Evolutionary conservation across 768 basidiomycete genomes (phyloP).

Genomic region (Suillus subluteus): DNA sequence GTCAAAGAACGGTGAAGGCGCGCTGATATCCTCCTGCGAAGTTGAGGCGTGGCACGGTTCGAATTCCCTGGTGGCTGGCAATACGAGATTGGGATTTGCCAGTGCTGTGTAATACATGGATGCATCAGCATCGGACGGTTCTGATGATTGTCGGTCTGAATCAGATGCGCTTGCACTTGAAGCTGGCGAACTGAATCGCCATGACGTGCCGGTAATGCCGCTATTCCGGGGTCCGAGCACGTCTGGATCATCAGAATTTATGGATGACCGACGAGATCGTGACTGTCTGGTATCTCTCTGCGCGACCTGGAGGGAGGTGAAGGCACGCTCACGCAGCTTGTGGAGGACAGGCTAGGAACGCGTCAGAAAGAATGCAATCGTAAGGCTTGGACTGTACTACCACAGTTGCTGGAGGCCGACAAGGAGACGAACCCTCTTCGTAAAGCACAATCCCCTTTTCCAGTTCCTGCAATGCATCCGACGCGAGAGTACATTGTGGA

Average conservation of each 20-base stretch:
- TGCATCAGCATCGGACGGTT: slow-evolving; percentile 6
- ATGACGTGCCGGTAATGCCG: slow-evolving; percentile 33
- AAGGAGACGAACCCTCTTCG: slow-evolving; percentile 43
- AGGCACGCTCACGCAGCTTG: slow-evolving; percentile 41
- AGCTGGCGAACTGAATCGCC: slow-evolving; percentile 34
- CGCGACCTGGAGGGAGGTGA: slow-evolving; percentile 32
- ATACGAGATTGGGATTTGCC: slow-evolving; percentile 10
- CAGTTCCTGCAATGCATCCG: slow-evolving; percentile 43
- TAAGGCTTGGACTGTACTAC: slow-evolving; percentile 26
- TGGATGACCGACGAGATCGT: not conserved
- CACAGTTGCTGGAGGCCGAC: slow-evolving; percentile 40
- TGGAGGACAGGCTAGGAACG: slow-evolving; percentile 40
- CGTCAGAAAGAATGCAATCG: slow-evolving; percentile 5
- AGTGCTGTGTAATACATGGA: slow-evolving; percentile 11
- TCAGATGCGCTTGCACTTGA: slow-evolving; percentile 15
- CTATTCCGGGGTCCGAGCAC: slow-evolving; percentile 42
- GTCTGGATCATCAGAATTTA: slow-evolving; percentile 27
- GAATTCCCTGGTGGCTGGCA: slow-evolving; percentile 12
- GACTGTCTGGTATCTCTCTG: slow-evolving; percentile 19
- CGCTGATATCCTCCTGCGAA: slow-evolving; percentile 5
- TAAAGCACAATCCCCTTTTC: slow-evolving; percentile 43
- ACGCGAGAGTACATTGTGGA: slow-evolving; percentile 46
- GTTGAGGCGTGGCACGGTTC: not conserved
- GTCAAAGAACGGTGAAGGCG: slow-evolving; percentile 12
- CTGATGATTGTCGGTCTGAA: slow-evolving; percentile 1